Conservation (phyloP, 2,329 filamentous ascomycete species). For the Coniochaeta prunicola region DNA sequence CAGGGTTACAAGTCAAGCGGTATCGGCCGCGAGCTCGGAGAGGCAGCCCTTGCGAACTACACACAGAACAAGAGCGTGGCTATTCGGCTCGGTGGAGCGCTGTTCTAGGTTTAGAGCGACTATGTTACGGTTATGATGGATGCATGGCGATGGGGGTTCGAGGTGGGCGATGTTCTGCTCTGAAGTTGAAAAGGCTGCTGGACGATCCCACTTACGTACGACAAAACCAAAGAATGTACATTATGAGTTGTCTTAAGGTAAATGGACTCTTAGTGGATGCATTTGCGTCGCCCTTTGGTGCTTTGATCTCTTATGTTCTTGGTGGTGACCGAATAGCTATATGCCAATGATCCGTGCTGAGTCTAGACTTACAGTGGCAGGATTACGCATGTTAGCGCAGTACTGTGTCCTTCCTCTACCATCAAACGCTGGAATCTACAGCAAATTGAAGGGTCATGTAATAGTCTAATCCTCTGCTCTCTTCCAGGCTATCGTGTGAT, state of each 20-base stretch:
- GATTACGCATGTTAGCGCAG: too few species aligned
- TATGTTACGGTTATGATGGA: constrained; percentile 1
- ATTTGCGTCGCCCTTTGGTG: neutral
- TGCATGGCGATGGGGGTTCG: neutral
- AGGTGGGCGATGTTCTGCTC: neutral
- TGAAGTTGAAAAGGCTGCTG: neutral
- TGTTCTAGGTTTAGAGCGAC: constrained; percentile 23
- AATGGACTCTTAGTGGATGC: neutral
- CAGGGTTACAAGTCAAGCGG: constrained; percentile 69
- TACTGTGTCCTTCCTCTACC: too few species aligned
- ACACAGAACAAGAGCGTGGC: constrained; percentile 61
- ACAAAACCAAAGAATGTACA: neutral
- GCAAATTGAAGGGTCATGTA: too few species aligned
- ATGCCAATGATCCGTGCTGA: too few species aligned
- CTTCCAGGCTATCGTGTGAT: too few species aligned
- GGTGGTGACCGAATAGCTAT: neutral
- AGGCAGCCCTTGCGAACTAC: constrained; percentile 60
- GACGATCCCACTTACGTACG: neutral
- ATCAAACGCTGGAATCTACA: too few species aligned
- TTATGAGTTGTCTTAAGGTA: neutral
- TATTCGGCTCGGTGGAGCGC: constrained; percentile 40
- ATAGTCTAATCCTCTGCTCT: too few species aligned
- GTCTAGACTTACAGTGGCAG: too few species aligned
- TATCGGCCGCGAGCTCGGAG: constrained; percentile 69
- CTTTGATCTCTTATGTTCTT: neutral